phyloP scores from a whole-genome alignment of 2,329 filamentous ascomycete species.

The Cryphonectria japonica region DNA sequence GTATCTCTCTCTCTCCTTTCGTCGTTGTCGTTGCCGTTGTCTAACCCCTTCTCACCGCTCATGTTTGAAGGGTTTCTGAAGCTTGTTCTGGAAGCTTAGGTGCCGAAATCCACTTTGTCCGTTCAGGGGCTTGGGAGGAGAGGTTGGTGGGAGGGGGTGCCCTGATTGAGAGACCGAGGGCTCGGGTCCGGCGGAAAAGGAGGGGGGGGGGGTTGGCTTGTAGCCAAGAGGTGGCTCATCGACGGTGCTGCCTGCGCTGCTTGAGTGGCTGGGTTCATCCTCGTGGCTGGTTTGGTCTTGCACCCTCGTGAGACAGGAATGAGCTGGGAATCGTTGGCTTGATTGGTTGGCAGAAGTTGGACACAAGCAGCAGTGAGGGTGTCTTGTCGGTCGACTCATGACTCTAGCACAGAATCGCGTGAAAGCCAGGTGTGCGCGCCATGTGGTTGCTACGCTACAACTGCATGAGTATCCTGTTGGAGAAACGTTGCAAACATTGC shows the following conservation, averaged over 20 bases:
- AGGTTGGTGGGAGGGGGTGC: neutral
- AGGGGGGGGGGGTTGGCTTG: neutral
- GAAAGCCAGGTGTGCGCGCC: too few relatives aligned
- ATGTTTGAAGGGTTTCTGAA: neutral
- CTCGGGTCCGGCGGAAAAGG: neutral
- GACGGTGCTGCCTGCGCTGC: neutral
- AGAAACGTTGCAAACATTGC: neutral
- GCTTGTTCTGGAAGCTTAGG: neutral
- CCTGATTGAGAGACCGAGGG: neutral
- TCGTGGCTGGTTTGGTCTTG: too few relatives aligned
- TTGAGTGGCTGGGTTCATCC: neutral
- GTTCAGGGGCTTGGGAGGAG: neutral
- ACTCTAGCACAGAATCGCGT: too few relatives aligned
- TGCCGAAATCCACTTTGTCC: neutral
- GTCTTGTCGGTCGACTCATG: too few relatives aligned
- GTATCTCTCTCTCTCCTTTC: neutral
- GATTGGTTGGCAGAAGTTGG: too few relatives aligned
- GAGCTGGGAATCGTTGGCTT: too few relatives aligned
- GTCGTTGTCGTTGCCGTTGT: too few relatives aligned
- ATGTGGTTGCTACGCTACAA: too few relatives aligned
- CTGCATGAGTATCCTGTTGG: too few relatives aligned
- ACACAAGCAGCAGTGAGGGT: too few relatives aligned
- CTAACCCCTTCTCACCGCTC: neutral
- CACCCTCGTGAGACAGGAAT: too few relatives aligned
- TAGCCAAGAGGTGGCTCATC: neutral